A percentile compares a stretch with the other conserved stretches of the same genome.
These are phyloP conservation scores for Rhododendron molle DNA, from an alignment of 148 eudicot genomes.

Conservation along the genomic window DNA sequence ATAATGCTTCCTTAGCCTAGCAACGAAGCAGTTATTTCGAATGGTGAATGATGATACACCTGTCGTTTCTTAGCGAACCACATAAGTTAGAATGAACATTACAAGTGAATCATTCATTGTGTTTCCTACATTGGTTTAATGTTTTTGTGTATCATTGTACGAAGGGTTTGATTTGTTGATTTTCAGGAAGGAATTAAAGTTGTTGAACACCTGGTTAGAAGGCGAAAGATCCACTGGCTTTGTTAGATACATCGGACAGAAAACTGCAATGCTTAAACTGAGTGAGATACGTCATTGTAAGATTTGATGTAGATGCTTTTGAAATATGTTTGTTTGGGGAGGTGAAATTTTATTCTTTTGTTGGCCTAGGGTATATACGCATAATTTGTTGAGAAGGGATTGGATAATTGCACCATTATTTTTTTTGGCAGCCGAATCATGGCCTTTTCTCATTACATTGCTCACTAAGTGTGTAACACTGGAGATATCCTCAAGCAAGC, in stretches of 20 bases:
- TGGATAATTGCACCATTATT: no score
- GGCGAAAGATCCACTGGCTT: conserved; percentile 69
- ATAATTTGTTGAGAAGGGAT: no score
- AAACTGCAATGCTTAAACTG: conserved; percentile 58
- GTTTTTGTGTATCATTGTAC: not conserved
- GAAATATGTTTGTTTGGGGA: no score
- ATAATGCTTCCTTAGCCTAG: not conserved
- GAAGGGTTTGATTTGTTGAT: conserved; percentile 9
- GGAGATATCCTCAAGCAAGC: no score
- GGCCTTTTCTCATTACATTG: no score
- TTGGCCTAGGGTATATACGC: no score
- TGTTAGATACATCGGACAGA: conserved; percentile 56
- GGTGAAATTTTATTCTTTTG: no score
- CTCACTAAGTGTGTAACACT: no score
- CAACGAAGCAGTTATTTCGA: not conserved
- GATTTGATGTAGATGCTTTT: conserved; percentile 11
- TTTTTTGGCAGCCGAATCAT: no score
- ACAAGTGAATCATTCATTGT: not conserved
- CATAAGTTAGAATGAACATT: not conserved
- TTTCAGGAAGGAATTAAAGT: conserved; percentile 79
- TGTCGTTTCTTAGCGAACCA: not conserved
- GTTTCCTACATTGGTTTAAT: not conserved
- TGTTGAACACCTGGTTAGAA: conserved; percentile 79
- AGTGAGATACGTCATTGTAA: conserved; percentile 72
- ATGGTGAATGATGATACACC: not conserved